These are phyloP conservation scores for Diutina neorugosa DNA, from an alignment of 1,139 yeast genomes.

Conservation along the genomic window DNA sequence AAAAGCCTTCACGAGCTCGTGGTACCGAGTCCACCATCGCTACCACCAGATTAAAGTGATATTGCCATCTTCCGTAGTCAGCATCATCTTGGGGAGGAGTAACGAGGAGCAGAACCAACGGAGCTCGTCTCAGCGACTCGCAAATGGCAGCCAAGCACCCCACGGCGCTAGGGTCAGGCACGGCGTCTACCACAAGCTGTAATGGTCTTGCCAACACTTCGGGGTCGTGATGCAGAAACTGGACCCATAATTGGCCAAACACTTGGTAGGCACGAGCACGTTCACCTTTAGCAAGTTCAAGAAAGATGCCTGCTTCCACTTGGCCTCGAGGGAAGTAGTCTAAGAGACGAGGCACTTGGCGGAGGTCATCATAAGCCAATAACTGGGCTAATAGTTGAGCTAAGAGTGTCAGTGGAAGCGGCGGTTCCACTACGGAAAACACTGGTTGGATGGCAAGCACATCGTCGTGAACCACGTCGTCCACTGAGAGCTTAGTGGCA, in stretches of 20 bases:
- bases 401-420: not conserved
- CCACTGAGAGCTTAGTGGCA: not conserved
- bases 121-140: not conserved
- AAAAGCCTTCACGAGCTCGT: not conserved
- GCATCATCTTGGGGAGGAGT: not conserved
- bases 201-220: constrained; percentile 2
- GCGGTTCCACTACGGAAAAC: constrained; percentile 1
- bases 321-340: constrained; percentile 1
- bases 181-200: not conserved
- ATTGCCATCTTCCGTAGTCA: constrained; percentile 1
- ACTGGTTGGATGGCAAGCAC: not conserved
- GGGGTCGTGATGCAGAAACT: not conserved
- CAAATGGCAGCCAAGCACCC: not conserved
- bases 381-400: not conserved
- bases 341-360: not conserved
- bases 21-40: not conserved
- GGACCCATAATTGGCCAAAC: not conserved
- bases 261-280: not conserved
- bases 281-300: not conserved
- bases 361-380: not conserved
- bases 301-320: constrained; percentile 2
- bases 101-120: not conserved
- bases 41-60: constrained; percentile 1
- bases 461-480: not conserved
- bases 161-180: constrained; percentile 1